A percentile compares a stretch with the other conserved stretches of the same genome.
Evolutionary conservation across 164 flowering plant species (phyloP).

Genomic region (Annona squamosa): DNA sequence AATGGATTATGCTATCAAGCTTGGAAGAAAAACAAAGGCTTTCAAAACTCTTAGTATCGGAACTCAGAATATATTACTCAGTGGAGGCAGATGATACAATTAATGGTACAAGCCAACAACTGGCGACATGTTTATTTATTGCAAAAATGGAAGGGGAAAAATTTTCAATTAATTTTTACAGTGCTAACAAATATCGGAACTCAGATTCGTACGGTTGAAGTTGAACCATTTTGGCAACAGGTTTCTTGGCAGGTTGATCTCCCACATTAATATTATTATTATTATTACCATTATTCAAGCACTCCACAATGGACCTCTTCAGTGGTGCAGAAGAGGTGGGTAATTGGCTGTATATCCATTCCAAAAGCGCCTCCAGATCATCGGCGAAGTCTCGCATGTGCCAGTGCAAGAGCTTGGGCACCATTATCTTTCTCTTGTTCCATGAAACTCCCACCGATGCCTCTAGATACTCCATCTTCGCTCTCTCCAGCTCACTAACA

Average conservation of each 20-base stretch:
- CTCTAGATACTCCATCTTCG: constrained; percentile 79
- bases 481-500: constrained; percentile 63
- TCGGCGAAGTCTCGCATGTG: constrained; percentile 90
- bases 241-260: constrained; percentile 19
- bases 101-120: no score
- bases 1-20: no score
- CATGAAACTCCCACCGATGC: constrained; percentile 69
- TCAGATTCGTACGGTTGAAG: constrained; percentile 74
- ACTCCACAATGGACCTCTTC: constrained; percentile 63
- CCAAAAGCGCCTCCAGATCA: constrained; percentile 67
- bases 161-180: constrained; percentile 3
- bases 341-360: constrained; percentile 93
- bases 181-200: constrained; percentile 63
- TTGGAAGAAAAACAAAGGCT: no score
- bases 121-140: no score
- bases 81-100: no score
- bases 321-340: constrained; percentile 49
- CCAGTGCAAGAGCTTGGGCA: constrained; percentile 90
- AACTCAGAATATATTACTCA: no score
- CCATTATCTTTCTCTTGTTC: constrained; percentile 58
- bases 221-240: constrained; percentile 44
- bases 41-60: no score
- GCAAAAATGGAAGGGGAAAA: no score
- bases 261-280: no score
- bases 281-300: constrained; percentile 37